Evolutionary conservation across 768 basidiomycete genomes (phyloP).

Genomic region (Termitomyces sp.): DNA sequence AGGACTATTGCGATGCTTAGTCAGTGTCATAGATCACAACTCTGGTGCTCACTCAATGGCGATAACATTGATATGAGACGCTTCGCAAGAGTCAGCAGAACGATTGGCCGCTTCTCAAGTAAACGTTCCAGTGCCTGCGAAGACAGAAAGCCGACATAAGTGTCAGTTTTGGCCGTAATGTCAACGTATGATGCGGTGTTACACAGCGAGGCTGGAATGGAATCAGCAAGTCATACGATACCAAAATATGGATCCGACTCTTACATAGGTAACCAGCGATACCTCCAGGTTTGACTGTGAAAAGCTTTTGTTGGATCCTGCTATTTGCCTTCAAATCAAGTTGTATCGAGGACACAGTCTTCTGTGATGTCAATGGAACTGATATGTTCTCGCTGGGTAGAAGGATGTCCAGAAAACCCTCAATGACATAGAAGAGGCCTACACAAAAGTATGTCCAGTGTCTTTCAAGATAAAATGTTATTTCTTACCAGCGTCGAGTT

Average conservation of each 20-base stretch:
- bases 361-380: conserved; percentile 14
- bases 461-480: conserved; percentile 1
- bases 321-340: conserved; percentile 10
- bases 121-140: conserved; percentile 83
- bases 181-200: conserved; percentile 94
- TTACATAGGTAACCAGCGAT: conserved; percentile 93
- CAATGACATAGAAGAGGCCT: conserved; percentile 92
- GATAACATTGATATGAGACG: conserved; percentile 93
- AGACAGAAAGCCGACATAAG: conserved; percentile 95
- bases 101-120: conserved; percentile 91
- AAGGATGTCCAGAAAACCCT: conserved; percentile 91
- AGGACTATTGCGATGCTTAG: conserved; percentile 49
- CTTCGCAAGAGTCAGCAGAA: conserved; percentile 91
- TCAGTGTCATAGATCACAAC: not conserved
- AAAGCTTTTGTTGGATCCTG: conserved; percentile 54
- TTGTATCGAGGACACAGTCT: conserved; percentile 6
- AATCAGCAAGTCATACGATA: not conserved
- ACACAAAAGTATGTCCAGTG: conserved; percentile 2
- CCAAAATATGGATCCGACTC: conserved; percentile 8
- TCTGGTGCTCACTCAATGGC: conserved; percentile 63
- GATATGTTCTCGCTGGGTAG: conserved; percentile 47
- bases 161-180: conserved; percentile 95
- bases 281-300: conserved; percentile 94
- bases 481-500: conserved; percentile 69
- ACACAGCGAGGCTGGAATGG: conserved; percentile 71